Conservation (phyloP, 208 protist genomes). For the Trichomonas vaginalis region DNA sequence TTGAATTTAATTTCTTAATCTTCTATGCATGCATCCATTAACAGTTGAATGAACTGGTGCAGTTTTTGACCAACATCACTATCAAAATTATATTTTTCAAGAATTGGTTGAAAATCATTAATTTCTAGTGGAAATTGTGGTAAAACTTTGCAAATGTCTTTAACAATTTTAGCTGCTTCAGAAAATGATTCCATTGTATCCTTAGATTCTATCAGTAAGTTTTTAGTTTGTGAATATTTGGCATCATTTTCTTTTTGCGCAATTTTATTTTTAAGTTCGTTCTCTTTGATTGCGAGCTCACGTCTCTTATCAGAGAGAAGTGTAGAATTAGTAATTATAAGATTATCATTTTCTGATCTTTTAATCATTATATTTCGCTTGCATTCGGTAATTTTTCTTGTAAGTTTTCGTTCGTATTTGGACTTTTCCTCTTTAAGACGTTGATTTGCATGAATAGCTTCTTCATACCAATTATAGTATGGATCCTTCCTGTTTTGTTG, state of each 20-base stretch:
- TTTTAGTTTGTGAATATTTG: neutral
- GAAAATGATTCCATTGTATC: neutral
- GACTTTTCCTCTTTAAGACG: neutral
- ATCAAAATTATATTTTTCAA: neutral
- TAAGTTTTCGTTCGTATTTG: neutral
- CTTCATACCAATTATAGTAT: neutral
- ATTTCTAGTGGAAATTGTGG: neutral
- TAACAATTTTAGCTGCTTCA: neutral
- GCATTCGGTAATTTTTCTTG: neutral
- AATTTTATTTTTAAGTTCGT: neutral
- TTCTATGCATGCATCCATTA: neutral
- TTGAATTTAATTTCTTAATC: no score
- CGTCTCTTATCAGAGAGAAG: neutral
- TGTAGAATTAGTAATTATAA: neutral
- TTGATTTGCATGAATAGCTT: neutral
- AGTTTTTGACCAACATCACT: neutral
- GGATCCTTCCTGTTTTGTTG: neutral
- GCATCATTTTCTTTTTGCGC: neutral
- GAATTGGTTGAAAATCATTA: neutral
- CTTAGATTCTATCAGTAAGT: neutral
- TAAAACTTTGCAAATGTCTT: neutral
- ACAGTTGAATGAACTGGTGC: neutral
- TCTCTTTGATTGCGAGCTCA: neutral
- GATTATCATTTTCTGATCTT: neutral
- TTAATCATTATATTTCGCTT: neutral